These are phyloP conservation scores for Metarhizium anisopliae DNA, from an alignment of 2,329 filamentous ascomycete species.

Conservation along the genomic window DNA sequence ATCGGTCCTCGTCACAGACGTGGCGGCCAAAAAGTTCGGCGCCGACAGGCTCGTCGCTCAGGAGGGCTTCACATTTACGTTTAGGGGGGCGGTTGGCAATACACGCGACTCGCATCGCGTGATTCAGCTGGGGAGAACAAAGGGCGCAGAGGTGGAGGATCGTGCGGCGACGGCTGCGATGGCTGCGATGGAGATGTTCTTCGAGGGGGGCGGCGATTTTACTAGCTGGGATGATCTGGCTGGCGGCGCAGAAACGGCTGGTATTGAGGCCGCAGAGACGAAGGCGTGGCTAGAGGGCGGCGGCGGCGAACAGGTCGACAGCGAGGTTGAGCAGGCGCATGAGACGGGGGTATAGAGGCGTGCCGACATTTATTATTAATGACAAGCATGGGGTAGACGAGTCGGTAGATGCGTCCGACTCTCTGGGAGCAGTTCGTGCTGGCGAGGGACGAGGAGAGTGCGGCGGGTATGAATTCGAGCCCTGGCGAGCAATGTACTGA, in stretches of 20 bases:
- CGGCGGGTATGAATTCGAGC: not conserved
- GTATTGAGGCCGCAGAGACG: slow-evolving; percentile 43
- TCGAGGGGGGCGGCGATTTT: slow-evolving; percentile 56
- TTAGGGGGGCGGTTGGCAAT: slow-evolving; percentile 62
- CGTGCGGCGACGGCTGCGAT: slow-evolving; percentile 51
- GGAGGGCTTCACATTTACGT: slow-evolving; percentile 67
- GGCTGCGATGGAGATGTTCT: slow-evolving; percentile 57
- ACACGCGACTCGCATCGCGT: slow-evolving; percentile 58
- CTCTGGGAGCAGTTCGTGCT: slow-evolving; percentile 55
- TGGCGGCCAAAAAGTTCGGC: slow-evolving; percentile 59
- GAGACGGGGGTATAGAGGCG: slow-evolving; percentile 48
- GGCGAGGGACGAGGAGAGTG: slow-evolving; percentile 24
- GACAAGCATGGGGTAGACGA: slow-evolving; percentile 58
- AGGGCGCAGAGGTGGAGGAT: slow-evolving; percentile 39
- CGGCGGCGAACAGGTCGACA: slow-evolving; percentile 49
- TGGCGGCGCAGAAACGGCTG: slow-evolving; percentile 43
- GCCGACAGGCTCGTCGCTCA: slow-evolving; percentile 43
- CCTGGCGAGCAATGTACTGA: not conserved
- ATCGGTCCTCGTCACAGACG: slow-evolving; percentile 36
- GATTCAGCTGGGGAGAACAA: slow-evolving; percentile 56
- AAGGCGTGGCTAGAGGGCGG: slow-evolving; percentile 43
- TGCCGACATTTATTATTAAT: slow-evolving; percentile 70
- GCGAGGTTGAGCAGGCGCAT: slow-evolving; percentile 43
- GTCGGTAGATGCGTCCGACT: slow-evolving; percentile 60
- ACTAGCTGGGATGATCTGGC: slow-evolving; percentile 45